These are phyloP conservation scores for Phoenix dactylifera DNA, from an alignment of 176 grass and related monocot genomes.

Conservation along the genomic window DNA sequence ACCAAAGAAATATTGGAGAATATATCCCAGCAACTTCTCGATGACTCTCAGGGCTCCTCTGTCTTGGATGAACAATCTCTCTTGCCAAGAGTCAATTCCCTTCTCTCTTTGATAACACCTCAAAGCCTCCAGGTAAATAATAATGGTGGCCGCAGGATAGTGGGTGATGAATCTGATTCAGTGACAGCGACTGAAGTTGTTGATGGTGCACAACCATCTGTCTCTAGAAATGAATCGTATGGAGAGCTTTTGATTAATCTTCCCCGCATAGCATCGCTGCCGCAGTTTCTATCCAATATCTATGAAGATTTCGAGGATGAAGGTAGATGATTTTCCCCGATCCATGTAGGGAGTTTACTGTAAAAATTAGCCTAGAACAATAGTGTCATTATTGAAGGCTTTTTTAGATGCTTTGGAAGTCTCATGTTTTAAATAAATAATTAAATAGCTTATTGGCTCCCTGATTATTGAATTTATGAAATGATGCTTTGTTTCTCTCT, in stretches of 20 bases:
- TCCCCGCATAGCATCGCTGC: conserved; percentile 17
- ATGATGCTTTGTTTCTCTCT: no score
- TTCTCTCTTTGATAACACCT: conserved; percentile 3
- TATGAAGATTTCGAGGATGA: conserved; percentile 7
- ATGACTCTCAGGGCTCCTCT: background rate
- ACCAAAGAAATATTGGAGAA: conserved; percentile 9
- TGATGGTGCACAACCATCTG: background rate
- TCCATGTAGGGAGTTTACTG: conserved; percentile 16
- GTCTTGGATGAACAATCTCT: background rate
- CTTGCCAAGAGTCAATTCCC: conserved; percentile 10
- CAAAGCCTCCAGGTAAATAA: background rate
- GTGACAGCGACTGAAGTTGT: background rate
- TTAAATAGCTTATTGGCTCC: no score
- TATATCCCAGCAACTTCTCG: conserved; percentile 7
- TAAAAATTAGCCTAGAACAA: conserved; percentile 36
- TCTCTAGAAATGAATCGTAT: conserved; percentile 8
- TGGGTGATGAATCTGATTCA: background rate
- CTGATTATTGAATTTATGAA: no score
- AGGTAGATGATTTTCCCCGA: background rate
- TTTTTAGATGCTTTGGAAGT: no score
- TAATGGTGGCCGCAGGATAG: background rate
- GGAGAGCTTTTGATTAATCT: conserved; percentile 10
- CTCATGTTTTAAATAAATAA: no score
- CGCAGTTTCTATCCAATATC: conserved; percentile 5
- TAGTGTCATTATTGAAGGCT: conserved; percentile 6